phyloP scores from a whole-genome alignment of 2,329 filamentous ascomycete genomes.

The Calonectria ilicicola region DNA sequence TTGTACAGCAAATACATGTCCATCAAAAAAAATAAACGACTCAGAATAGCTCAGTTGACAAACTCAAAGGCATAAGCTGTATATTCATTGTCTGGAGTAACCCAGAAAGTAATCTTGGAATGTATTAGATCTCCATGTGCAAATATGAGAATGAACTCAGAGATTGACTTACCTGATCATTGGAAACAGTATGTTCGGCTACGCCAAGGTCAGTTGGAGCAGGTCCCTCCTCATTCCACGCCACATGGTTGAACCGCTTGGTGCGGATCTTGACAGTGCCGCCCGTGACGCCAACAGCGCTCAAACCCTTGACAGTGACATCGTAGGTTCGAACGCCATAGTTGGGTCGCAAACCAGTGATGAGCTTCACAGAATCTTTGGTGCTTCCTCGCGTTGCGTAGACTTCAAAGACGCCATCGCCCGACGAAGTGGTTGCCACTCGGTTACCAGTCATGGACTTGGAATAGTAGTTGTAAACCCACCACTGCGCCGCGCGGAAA shows the following conservation, averaged over 20 bases:
- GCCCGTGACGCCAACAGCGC: neutral
- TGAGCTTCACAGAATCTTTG: neutral
- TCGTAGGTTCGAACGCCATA: neutral
- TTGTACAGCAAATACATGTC: too few species aligned
- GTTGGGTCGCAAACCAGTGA: neutral
- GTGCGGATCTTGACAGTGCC: neutral
- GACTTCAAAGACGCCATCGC: neutral
- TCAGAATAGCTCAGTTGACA: neutral
- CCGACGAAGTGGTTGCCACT: neutral
- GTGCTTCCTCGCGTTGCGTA: neutral
- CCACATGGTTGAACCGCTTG: neutral
- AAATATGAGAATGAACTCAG: neutral
- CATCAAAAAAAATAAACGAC: too few species aligned
- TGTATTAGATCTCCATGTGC: neutral
- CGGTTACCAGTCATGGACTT: constrained; percentile 20
- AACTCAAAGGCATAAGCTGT: neutral
- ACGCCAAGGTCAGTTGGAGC: neutral
- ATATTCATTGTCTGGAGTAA: neutral
- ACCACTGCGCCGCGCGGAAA: constrained; percentile 18
- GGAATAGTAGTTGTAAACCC: constrained; percentile 25
- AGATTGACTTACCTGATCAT: neutral
- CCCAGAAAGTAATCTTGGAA: neutral
- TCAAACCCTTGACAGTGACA: neutral
- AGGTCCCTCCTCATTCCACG: neutral
- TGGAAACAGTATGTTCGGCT: neutral